Evolutionary conservation across 2,329 filamentous ascomycete species (phyloP), one percentile per base, ranked within the genome.

Genomic region (Basipetospora chlamydospora): DNA sequence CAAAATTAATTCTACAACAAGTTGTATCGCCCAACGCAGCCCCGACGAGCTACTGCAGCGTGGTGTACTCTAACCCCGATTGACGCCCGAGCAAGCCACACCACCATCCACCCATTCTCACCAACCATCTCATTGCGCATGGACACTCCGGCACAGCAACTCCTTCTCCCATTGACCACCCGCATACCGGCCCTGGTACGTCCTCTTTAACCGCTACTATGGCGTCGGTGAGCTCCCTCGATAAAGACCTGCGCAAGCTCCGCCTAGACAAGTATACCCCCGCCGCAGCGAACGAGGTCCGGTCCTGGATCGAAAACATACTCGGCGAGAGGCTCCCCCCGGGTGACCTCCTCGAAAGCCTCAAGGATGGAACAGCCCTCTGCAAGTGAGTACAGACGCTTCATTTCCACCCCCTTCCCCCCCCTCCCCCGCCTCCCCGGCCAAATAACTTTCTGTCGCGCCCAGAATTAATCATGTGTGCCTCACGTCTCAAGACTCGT

Each of bases 191-290:
- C n/a, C n/a, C n/a, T n/a, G n/a, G n/a, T n/a, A n/a, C n/a, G n/a
- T 32, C 16, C 21, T 18, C 35, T 31, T 26, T 37, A 32, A 12
- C 26, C 16, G 18, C 11, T 44, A 53, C 38, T 43, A 96, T 96
- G 88, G 87, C 88, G 48, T 94, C 88, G 26, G 88, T 96, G 22
- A 73, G 84, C 44, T 94, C 85, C 44, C 67, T 98, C 42, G 90
- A 96, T 61, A 88, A 88, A 59, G 90, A 98, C 65, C 70, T 98
- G 75, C 83, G 84, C 68, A 86, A 78, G 56, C 60, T 96, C 70
- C 87, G 90, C 59, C 68, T 94, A 50, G 83, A 87, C 42, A 83
- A 88, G 61, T 96, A 94, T 61, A 96, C 88, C 2, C 85, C 86
- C 16, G 76, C 80, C 48, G 87, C 87, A 28, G 87, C 86, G 35